A percentile compares a stretch with the other conserved stretches of the same genome.
phyloP scores from a whole-genome alignment of 441 rosid species.

The Erodium chrysanthum region DNA sequence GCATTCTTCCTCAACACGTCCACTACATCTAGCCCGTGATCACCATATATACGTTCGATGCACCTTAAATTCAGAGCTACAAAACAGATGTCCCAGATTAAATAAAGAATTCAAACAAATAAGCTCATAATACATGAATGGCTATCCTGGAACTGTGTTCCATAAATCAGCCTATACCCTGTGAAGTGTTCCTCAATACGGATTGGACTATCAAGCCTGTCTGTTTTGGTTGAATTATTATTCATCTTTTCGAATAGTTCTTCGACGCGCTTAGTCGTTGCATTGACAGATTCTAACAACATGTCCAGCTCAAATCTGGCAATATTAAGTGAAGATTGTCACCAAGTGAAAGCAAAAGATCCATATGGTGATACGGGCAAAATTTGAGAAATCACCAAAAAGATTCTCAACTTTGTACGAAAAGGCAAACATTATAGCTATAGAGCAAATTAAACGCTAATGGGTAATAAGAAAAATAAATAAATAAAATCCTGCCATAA shows the following conservation, averaged over 20 bases:
- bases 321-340: conserved; percentile 19
- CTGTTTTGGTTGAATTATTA: conserved; percentile 47
- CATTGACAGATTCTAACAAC: conserved; percentile 86
- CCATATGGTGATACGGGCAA: neutral
- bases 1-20: conserved; percentile 77
- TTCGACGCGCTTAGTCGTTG: conserved; percentile 75
- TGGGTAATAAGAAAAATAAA: neutral
- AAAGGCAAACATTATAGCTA: neutral
- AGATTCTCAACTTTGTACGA: neutral
- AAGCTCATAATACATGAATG: conserved; percentile 4
- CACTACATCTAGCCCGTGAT: conserved; percentile 96
- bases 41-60: conserved; percentile 87
- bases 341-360: neutral
- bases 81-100: conserved; percentile 17
- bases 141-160: conserved; percentile 6
- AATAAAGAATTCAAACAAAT: conserved; percentile 2
- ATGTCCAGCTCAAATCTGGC: conserved; percentile 97
- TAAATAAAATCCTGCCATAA: neutral
- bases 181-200: conserved; percentile 72
- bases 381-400: conserved; percentile 3
- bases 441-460: neutral
- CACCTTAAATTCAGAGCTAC: conserved; percentile 86
- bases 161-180: conserved; percentile 37
- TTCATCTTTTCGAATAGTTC: conserved; percentile 68
- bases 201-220: conserved; percentile 33